These are phyloP conservation scores for Sisymbrium altissimum DNA, from an alignment of 345 rosid genomes.

Conservation along the genomic window DNA sequence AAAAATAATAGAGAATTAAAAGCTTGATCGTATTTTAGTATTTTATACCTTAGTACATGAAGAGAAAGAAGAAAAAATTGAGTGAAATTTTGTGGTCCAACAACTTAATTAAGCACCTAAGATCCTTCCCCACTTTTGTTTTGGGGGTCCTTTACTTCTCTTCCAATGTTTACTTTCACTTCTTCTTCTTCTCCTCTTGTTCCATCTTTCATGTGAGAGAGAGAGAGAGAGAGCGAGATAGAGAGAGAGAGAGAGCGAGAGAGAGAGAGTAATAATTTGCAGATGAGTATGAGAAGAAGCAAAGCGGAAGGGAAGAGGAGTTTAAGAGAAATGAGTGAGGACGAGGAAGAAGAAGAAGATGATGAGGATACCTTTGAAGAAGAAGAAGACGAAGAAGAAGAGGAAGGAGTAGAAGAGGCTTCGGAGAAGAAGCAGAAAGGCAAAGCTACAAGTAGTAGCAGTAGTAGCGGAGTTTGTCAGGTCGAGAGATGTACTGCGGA, in stretches of 20 bases:
- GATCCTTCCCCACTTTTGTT: constrained; percentile 32
- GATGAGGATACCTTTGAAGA: constrained; percentile 21
- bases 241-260: constrained; percentile 5
- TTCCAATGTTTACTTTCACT: constrained; percentile 21
- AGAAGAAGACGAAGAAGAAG: constrained; percentile 43
- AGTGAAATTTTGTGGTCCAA: constrained; percentile 33
- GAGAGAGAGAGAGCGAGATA: constrained; percentile 12
- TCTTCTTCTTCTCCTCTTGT: constrained; percentile 21
- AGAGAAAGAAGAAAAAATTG: not conserved
- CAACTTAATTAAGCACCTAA: constrained; percentile 15
- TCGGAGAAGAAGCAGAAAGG: constrained; percentile 52
- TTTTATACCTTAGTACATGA: not conserved
- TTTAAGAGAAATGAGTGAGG: constrained; percentile 56
- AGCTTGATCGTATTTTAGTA: not conserved
- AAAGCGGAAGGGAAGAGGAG: constrained; percentile 63
- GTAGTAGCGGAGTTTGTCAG: constrained; percentile 46
- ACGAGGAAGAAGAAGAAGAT: constrained; percentile 47
- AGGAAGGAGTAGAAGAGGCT: constrained; percentile 37
- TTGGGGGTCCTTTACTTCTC: constrained; percentile 21
- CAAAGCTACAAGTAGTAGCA: constrained; percentile 29
- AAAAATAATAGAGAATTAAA: constrained; percentile 2
- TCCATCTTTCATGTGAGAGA: constrained; percentile 25
- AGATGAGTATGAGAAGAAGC: constrained; percentile 48
- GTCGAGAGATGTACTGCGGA: constrained; percentile 60
- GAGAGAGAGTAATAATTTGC: constrained; percentile 10